Conservation (phyloP, 2,329 filamentous ascomycete genomes). For the Cercospora sojina region DNA sequence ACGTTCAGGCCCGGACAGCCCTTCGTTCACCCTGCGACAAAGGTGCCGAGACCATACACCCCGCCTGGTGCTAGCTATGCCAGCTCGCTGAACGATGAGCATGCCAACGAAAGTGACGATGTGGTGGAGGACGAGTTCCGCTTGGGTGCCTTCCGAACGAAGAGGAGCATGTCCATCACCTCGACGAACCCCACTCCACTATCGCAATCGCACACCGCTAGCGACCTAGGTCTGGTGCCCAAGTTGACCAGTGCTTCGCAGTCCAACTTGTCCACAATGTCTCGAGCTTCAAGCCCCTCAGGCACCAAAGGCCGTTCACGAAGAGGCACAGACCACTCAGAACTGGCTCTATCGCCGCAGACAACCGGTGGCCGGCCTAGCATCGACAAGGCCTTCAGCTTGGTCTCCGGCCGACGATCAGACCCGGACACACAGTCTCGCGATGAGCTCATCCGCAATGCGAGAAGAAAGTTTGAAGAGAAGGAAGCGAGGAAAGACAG, state of each 20-base stretch:
- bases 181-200: slow-evolving; percentile 38
- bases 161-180: slow-evolving; percentile 47
- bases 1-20: slow-evolving; percentile 50
- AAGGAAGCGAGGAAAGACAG: slow-evolving; percentile 58
- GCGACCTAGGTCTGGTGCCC: slow-evolving; percentile 45
- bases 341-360: slow-evolving; percentile 49
- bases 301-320: slow-evolving; percentile 43
- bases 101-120: slow-evolving; percentile 42
- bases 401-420: slow-evolving; percentile 42
- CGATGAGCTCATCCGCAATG: slow-evolving; percentile 57
- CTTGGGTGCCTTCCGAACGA: slow-evolving; percentile 39
- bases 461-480: slow-evolving; percentile 58
- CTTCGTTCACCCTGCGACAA: slow-evolving; percentile 57
- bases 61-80: slow-evolving; percentile 54
- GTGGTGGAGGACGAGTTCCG: slow-evolving; percentile 49
- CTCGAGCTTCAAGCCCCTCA: slow-evolving; percentile 39
- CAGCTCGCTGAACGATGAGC: slow-evolving; percentile 48
- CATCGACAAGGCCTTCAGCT: slow-evolving; percentile 56
- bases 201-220: slow-evolving; percentile 37
- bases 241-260: slow-evolving; percentile 53
- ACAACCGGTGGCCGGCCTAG: slow-evolving; percentile 53
- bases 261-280: slow-evolving; percentile 52
- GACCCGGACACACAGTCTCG: slow-evolving; percentile 55
- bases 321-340: slow-evolving; percentile 50
- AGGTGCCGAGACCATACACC: slow-evolving; percentile 55